These are phyloP conservation scores for Colletotrichum zoysiae DNA, from an alignment of 2,329 filamentous ascomycete genomes.

Conservation along the genomic window DNA sequence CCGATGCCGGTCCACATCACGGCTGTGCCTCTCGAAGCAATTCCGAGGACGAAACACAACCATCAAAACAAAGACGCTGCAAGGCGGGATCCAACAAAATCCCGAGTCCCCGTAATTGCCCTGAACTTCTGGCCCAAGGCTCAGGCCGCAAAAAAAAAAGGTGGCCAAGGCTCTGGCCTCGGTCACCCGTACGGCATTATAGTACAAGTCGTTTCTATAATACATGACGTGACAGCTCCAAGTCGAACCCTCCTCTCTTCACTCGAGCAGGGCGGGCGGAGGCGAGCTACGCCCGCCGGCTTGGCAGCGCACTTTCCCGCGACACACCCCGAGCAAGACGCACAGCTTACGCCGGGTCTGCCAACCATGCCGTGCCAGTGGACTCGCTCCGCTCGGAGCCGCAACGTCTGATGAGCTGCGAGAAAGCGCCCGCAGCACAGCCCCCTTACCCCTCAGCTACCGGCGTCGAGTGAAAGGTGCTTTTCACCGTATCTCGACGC, in stretches of 20 bases:
- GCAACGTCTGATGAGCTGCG: constrained; percentile 30
- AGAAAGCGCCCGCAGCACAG: constrained; percentile 33
- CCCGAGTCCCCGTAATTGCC: constrained; percentile 25
- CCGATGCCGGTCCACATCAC: constrained; percentile 26
- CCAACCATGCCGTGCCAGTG: constrained; percentile 11
- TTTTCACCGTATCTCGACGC: constrained; percentile 77
- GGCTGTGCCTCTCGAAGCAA: constrained; percentile 17
- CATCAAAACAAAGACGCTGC: constrained; percentile 16
- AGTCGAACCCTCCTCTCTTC: constrained; percentile 5
- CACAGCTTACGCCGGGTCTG: constrained; percentile 13
- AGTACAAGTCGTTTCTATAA: constrained; percentile 39
- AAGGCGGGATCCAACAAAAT: constrained; percentile 23
- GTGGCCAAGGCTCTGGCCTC: not conserved
- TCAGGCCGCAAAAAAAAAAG: not conserved
- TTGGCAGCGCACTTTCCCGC: constrained; percentile 12
- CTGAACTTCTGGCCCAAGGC: not conserved
- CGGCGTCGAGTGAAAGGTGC: constrained; percentile 25
- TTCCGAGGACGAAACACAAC: constrained; percentile 25
- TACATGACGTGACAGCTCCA: constrained; percentile 28
- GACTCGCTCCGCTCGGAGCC: constrained; percentile 19
- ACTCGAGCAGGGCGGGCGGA: constrained; percentile 16
- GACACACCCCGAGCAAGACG: constrained; percentile 13
- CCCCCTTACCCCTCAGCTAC: constrained; percentile 38
- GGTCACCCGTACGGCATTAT: constrained; percentile 9
- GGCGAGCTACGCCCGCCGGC: not conserved